Conservation (phyloP, 352 stramenopile species). For the Elongisporangium senticosum region DNA sequence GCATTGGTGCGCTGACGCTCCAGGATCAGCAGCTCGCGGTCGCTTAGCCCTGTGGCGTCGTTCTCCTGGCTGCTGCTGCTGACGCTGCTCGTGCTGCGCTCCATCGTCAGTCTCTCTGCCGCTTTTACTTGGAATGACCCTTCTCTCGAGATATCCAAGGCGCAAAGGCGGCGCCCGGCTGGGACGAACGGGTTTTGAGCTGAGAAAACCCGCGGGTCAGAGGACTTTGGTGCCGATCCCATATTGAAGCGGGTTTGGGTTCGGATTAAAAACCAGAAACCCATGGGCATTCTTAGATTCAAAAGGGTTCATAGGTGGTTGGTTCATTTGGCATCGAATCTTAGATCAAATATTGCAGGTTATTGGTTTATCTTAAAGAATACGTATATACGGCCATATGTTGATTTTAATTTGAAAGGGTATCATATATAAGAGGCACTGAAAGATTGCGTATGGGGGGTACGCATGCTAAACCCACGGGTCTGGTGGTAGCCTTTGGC, state of each 20-base stretch:
- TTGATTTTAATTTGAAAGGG: neutral
- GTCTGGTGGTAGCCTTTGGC: neutral
- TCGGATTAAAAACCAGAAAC: neutral
- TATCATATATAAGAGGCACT: too few species aligned
- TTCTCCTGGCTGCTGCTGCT: neutral
- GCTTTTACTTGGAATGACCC: neutral
- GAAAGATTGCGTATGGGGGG: neutral
- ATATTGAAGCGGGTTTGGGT: neutral
- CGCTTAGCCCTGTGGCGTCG: conserved; percentile 20
- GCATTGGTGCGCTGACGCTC: conserved; percentile 71
- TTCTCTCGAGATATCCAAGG: neutral
- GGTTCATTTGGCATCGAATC: neutral
- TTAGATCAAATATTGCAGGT: neutral
- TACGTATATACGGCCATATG: neutral
- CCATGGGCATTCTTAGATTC: neutral
- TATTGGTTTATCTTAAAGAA: neutral
- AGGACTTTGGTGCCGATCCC: too few species aligned
- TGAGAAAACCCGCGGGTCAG: neutral
- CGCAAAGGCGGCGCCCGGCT: too few species aligned
- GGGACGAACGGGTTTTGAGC: neutral
- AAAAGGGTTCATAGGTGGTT: neutral
- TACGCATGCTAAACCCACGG: neutral
- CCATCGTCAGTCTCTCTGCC: neutral
- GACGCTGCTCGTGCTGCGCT: neutral
- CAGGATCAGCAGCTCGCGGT: conserved; percentile 55